These are phyloP conservation scores for Gleditsia sinensis DNA, from an alignment of 306 rosid genomes.

Conservation along the genomic window DNA sequence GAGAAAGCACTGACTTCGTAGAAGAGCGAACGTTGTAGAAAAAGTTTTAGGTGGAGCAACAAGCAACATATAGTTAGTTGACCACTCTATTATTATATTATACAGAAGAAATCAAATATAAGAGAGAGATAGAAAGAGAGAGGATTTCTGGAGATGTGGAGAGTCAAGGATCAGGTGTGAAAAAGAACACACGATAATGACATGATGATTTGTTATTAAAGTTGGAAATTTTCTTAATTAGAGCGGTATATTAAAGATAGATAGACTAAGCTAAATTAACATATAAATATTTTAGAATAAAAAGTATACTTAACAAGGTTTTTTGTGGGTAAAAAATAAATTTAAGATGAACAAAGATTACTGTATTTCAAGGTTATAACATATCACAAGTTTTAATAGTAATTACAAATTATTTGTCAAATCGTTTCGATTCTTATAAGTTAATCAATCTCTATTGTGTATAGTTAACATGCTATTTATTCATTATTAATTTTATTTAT, in stretches of 20 bases:
- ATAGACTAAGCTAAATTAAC: no score
- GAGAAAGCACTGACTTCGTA: constrained; percentile 27
- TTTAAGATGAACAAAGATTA: no score
- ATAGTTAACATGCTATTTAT: constrained; percentile 23
- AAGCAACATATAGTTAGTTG: constrained; percentile 39
- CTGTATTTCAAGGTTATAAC: no score
- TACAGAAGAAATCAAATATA: constrained; percentile 26
- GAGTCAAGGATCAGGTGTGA: constrained; percentile 25
- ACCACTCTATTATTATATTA: constrained; percentile 27
- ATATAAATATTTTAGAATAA: no score
- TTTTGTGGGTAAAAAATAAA: no score
- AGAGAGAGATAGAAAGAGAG: background rate
- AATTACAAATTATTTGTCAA: no score
- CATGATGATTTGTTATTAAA: background rate
- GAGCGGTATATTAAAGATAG: no score
- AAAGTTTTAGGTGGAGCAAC: constrained; percentile 40
- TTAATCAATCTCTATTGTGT: constrained; percentile 21
- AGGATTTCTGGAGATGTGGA: background rate
- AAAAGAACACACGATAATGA: constrained; percentile 40
- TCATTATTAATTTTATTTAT: background rate
- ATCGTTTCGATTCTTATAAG: no score
- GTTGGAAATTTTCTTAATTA: no score
- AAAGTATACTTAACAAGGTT: no score
- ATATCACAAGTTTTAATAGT: no score
- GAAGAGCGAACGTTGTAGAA: constrained; percentile 33